phyloP scores from a whole-genome alignment of 768 basidiomycete genomes.

The Boletus edulis region DNA sequence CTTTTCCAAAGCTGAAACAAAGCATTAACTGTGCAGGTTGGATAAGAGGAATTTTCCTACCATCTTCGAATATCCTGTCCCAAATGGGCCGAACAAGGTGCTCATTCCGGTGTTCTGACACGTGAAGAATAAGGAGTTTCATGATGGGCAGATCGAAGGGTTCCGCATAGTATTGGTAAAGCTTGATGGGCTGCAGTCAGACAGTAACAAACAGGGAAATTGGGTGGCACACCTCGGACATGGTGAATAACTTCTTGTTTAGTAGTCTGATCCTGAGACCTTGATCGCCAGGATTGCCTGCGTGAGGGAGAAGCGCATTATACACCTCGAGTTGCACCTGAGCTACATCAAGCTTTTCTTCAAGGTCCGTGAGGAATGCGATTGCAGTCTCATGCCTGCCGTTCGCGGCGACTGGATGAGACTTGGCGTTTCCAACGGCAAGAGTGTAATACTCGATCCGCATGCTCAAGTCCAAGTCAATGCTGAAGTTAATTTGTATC shows the following conservation, averaged over 20 bases:
- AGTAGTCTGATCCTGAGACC: slow-evolving; percentile 62
- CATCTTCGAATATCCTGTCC: slow-evolving; percentile 81
- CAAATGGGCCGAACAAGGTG: slow-evolving; percentile 80
- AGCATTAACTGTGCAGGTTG: slow-evolving; percentile 1
- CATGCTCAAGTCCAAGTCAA: slow-evolving; percentile 63
- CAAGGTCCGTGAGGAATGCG: slow-evolving; percentile 89
- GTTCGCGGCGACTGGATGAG: slow-evolving; percentile 77
- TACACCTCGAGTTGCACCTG: slow-evolving; percentile 95
- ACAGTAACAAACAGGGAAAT: slow-evolving; percentile 1
- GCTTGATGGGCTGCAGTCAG: slow-evolving; percentile 40
- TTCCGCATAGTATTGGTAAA: slow-evolving; percentile 85
- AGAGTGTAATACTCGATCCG: slow-evolving; percentile 92
- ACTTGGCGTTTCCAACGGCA: slow-evolving; percentile 95
- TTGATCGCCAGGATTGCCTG: slow-evolving; percentile 58
- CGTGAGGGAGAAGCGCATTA: slow-evolving; percentile 59
- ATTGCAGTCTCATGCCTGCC: slow-evolving; percentile 88
- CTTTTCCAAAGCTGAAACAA: slow-evolving; percentile 48
- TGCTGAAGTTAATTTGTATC: slow-evolving; percentile 38
- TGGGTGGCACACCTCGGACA: slow-evolving; percentile 69
- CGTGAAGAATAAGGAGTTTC: slow-evolving; percentile 87
- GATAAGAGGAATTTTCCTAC: slow-evolving; percentile 40
- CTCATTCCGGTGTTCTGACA: slow-evolving; percentile 90
- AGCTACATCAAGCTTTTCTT: slow-evolving; percentile 96
- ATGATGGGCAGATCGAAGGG: slow-evolving; percentile 81
- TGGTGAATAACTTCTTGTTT: slow-evolving; percentile 62